Conservation (phyloP, 2,329 filamentous ascomycete species). For the Dothidotthia symphoricarpi region DNA sequence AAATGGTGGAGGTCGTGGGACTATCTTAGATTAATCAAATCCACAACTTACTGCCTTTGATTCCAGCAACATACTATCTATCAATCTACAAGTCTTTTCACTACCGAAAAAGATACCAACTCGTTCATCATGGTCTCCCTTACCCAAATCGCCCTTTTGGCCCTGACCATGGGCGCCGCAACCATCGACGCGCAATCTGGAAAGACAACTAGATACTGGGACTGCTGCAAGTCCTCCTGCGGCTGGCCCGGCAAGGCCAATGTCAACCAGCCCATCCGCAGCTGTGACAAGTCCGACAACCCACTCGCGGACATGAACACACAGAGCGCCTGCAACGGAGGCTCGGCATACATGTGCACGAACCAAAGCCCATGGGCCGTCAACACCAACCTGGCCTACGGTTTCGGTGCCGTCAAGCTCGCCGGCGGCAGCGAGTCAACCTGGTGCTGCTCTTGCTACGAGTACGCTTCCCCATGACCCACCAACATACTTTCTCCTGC, state of each 20-base stretch:
- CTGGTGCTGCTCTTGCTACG: slow-evolving; percentile 67
- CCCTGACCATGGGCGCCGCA: slow-evolving; percentile 26
- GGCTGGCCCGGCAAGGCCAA: slow-evolving; percentile 58
- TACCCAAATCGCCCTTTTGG: slow-evolving; percentile 29
- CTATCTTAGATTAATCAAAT: too few relatives aligned
- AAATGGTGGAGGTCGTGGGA: too few relatives aligned
- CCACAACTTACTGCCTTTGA: too few relatives aligned
- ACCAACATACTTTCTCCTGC: slow-evolving; percentile 2
- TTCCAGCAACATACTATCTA: too few relatives aligned
- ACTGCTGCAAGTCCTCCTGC: slow-evolving; percentile 71
- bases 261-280: slow-evolving; percentile 53
- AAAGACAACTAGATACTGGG: slow-evolving; percentile 45
- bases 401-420: slow-evolving; percentile 63
- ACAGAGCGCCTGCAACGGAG: slow-evolving; percentile 55
- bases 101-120: too few relatives aligned
- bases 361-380: slow-evolving; percentile 63
- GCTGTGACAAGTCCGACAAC: slow-evolving; percentile 58
- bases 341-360: slow-evolving; percentile 58
- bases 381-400: slow-evolving; percentile 58
- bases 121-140: slow-evolving; percentile 27
- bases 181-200: slow-evolving; percentile 31
- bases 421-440: slow-evolving; percentile 53
- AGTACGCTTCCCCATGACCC: slow-evolving; percentile 31
- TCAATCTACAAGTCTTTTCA: too few relatives aligned
- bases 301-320: slow-evolving; percentile 54